Evolutionary conservation across 192 early-diverging fungal species (phyloP).

Genomic region (Coemansia sp.): DNA sequence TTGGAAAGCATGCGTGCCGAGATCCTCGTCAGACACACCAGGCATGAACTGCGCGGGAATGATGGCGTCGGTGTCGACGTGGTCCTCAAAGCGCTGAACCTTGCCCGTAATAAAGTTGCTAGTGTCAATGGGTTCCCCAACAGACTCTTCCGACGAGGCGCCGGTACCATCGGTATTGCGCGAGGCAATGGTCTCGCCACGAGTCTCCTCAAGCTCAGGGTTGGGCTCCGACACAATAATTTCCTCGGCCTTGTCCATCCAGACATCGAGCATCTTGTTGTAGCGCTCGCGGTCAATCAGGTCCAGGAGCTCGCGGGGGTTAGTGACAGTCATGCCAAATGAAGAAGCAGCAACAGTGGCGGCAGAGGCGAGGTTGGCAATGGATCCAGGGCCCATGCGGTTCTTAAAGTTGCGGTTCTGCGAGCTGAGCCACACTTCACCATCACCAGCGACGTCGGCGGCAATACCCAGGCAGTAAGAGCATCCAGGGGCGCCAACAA

Average conservation of each 20-base stretch:
- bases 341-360: constrained; percentile 77
- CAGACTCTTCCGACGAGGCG: constrained; percentile 7
- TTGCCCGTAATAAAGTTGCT: constrained; percentile 59
- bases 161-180: constrained; percentile 39
- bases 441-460: constrained; percentile 72
- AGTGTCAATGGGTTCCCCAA: constrained; percentile 22
- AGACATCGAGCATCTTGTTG: constrained; percentile 63
- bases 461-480: constrained; percentile 79
- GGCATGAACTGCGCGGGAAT: constrained; percentile 79
- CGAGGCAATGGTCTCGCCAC: constrained; percentile 38
- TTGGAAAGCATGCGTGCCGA: constrained; percentile 70
- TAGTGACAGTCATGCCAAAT: constrained; percentile 70
- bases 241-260: constrained; percentile 62
- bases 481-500: constrained; percentile 74
- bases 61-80: constrained; percentile 78
- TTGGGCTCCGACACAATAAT: constrained; percentile 66
- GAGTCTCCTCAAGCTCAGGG: constrained; percentile 54
- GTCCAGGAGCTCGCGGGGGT: constrained; percentile 67
- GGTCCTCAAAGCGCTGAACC: constrained; percentile 72
- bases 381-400: constrained; percentile 79
- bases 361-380: constrained; percentile 74
- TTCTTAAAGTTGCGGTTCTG: constrained; percentile 87
- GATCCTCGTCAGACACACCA: constrained; percentile 64
- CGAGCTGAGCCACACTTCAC: constrained; percentile 78
- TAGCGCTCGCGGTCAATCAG: constrained; percentile 62